Evolutionary conservation across 345 rosid genomes (phyloP).

Genomic region (Populus davidiana): DNA sequence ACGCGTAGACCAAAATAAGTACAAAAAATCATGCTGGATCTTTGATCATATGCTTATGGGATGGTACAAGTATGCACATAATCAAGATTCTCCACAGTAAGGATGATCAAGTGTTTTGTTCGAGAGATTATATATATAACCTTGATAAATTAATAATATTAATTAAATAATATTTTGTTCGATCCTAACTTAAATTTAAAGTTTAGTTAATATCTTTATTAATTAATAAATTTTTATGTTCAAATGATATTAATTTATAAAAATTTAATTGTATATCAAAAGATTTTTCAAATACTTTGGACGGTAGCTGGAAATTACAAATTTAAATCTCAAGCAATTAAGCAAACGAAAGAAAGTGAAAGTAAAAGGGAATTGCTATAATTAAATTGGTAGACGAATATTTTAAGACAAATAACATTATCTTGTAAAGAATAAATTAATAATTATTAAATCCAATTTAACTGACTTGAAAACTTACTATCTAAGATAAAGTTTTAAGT

Average conservation of each 20-base stretch:
- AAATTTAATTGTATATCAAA: no score
- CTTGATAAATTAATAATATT: no score
- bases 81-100: not conserved
- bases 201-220: no score
- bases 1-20: not conserved
- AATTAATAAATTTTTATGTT: no score
- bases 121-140: no score
- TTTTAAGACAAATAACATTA: no score
- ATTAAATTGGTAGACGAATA: not conserved
- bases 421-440: not conserved
- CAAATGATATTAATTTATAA: no score
- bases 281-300: not conserved
- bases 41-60: not conserved
- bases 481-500: no score
- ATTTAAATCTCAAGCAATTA: not conserved
- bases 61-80: not conserved
- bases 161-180: no score
- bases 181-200: no score
- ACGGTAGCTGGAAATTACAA: not conserved
- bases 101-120: not conserved
- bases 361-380: not conserved
- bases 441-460: no score
- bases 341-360: not conserved
- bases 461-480: no score
- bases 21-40: not conserved